Evolutionary conservation across 1,284 basidiomycete genomes (phyloP).

Genomic region (Wolfiporia cocos): DNA sequence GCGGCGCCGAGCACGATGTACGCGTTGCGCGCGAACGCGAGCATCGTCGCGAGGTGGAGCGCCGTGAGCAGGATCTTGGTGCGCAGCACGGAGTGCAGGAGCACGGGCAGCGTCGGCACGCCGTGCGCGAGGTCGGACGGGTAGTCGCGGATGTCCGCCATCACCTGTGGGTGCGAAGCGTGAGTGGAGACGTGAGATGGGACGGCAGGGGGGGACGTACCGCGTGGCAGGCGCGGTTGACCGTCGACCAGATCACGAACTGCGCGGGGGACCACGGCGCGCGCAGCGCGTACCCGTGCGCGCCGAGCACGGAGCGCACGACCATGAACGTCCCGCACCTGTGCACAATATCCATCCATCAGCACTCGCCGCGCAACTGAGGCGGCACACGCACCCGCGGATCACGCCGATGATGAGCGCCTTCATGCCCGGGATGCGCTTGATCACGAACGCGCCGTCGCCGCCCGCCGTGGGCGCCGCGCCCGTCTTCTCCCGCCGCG

Average conservation of each 20-base stretch:
- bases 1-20: conserved; percentile 11
- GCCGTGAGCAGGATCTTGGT: conserved; percentile 10
- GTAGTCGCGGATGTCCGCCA: conserved; percentile 13
- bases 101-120: conserved; percentile 12
- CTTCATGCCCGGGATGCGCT: conserved; percentile 11
- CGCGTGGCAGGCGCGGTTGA: conserved; percentile 12
- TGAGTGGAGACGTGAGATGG: neutral
- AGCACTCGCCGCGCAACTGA: neutral
- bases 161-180: conserved; percentile 4
- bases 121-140: conserved; percentile 8
- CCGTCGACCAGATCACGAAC: conserved; percentile 11
- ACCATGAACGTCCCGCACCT: conserved; percentile 11
- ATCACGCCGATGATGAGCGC: conserved; percentile 11
- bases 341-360: neutral
- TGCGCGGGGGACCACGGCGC: conserved; percentile 8
- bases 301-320: conserved; percentile 7
- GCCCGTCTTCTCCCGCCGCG: neutral
- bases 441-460: conserved; percentile 5
- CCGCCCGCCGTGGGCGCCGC: neutral
- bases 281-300: neutral
- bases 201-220: conserved; percentile 5
- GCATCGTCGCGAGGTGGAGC: conserved; percentile 2
- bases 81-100: conserved; percentile 8
- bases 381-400: conserved; percentile 5
- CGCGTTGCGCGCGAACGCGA: conserved; percentile 7